phyloP scores from a whole-genome alignment of 2,329 filamentous ascomycete species.

The Calonectria pauciramosa region DNA sequence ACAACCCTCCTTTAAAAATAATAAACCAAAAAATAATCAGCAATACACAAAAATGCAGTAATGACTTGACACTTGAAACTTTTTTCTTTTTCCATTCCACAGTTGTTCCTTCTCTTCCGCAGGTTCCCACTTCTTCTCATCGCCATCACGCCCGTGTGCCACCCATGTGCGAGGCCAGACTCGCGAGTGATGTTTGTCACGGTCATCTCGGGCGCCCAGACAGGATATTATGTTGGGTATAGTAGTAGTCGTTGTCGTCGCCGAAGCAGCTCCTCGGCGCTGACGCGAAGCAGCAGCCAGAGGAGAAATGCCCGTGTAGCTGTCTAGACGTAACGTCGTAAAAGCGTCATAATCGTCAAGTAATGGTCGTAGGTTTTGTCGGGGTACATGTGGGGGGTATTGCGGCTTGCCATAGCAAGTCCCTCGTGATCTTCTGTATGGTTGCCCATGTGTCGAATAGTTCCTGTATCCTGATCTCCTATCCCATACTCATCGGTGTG shows the following conservation, averaged over 20 bases:
- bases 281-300: conserved; percentile 47
- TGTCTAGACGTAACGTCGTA: conserved; percentile 63
- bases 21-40: conserved; percentile 33
- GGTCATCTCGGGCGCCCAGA: conserved; percentile 52
- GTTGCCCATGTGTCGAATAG: conserved; percentile 58
- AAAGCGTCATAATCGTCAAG: conserved; percentile 63
- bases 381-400: conserved; percentile 49
- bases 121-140: conserved; percentile 26
- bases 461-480: conserved; percentile 57
- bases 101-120: conserved; percentile 28
- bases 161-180: conserved; percentile 36
- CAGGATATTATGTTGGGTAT: conserved; percentile 59
- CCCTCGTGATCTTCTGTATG: conserved; percentile 53
- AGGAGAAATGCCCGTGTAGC: conserved; percentile 53
- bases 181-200: conserved; percentile 47
- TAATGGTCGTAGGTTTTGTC: conserved; percentile 53
- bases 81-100: conserved; percentile 47
- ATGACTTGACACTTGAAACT: conserved; percentile 40
- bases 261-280: conserved; percentile 51
- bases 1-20: conserved; percentile 23
- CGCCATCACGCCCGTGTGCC: conserved; percentile 34
- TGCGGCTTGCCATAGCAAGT: conserved; percentile 47
- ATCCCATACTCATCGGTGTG: conserved; percentile 55
- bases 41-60: conserved; percentile 35
- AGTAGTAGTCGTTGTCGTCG: conserved; percentile 54